Base-by-base conservation (phyloP, 1,284 basidiomycete species). In the Boletus semigastroideus region DNA sequence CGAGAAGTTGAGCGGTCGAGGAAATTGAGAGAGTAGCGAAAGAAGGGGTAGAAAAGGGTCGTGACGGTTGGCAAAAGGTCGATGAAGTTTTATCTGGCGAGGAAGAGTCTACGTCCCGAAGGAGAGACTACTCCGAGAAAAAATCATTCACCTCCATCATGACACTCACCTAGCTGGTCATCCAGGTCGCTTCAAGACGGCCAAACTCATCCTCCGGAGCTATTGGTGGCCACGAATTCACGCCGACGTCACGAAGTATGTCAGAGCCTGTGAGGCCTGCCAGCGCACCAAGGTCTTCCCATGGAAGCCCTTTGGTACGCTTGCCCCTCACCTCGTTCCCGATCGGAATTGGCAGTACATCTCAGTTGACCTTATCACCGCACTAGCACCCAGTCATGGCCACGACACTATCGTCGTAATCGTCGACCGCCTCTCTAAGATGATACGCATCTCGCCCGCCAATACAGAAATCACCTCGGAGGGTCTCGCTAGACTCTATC, bases 201-300 rank as follows among this genome's bases (percentile, higher is more conserved):
- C 62, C 0, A 66, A 33, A 33, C 31, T 33, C 10, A 33, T 33
- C 13, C 9, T 13, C 9, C 9, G 31, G 13, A 33, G 14, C 31
- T 79, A 73, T 53, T 77, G 67, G 68, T 82, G 79, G 79, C 76
- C 73, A 22, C 0, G 53, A 1, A 62, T 81, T 13, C 42, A 52
- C 0, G 52, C 49, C 0, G 65, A 70, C 42, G 54, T 73, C 0
- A 41, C 39, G 0, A 47, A 58, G 0, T 81, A 80, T 52, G 62
- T 76, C 0, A 48, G 62, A 6, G 64, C 65, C 1, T 80, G 78
- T 51, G 53, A 65, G 3, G 59, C 49, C 1, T 81, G 78, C 51
- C 70, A 73, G 47, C 17, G 57, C 4, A 69, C 62, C 1, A 79
- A 43, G 10, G n/a, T n/a, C n/a, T n/a, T n/a, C n/a, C 19, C 42